A percentile compares a stretch with the other conserved stretches of the same genome.
These are phyloP conservation scores for Pelargonium citronellum DNA, from an alignment of 441 rosid species.

Conservation along the genomic window DNA sequence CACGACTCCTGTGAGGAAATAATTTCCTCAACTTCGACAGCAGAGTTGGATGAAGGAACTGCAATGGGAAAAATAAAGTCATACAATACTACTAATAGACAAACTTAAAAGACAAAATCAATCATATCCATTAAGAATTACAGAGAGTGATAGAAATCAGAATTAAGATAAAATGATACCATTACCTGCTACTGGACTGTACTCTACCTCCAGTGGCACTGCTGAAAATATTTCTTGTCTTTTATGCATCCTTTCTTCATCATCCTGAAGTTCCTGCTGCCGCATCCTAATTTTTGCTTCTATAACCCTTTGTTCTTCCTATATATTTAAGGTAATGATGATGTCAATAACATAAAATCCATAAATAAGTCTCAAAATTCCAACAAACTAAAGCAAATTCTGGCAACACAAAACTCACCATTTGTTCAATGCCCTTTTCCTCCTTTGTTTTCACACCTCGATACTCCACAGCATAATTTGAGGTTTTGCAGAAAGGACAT, in stretches of 20 bases:
- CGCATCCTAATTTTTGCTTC: constrained; percentile 92
- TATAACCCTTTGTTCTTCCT: constrained; percentile 98
- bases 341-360: constrained; percentile 1
- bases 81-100: neutral
- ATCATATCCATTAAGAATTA: neutral
- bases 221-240: constrained; percentile 60
- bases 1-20: constrained; percentile 40
- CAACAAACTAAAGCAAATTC: constrained; percentile 4
- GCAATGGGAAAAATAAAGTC: constrained; percentile 17
- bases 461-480: constrained; percentile 92
- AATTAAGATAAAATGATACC: constrained; percentile 20
- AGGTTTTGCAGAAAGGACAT: constrained; percentile 95
- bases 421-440: constrained; percentile 89
- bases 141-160: neutral
- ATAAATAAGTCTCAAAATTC: constrained; percentile 1
- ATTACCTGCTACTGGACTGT: constrained; percentile 48
- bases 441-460: constrained; percentile 89
- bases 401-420: constrained; percentile 46
- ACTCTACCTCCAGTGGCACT: constrained; percentile 51
- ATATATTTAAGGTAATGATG: constrained; percentile 14
- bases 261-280: constrained; percentile 85
- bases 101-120: neutral
- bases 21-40: constrained; percentile 45
- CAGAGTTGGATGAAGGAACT: constrained; percentile 51
- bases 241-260: constrained; percentile 82